These are phyloP conservation scores for Phragmites australis DNA, from an alignment of 176 grass and related monocot genomes.

Conservation along the genomic window DNA sequence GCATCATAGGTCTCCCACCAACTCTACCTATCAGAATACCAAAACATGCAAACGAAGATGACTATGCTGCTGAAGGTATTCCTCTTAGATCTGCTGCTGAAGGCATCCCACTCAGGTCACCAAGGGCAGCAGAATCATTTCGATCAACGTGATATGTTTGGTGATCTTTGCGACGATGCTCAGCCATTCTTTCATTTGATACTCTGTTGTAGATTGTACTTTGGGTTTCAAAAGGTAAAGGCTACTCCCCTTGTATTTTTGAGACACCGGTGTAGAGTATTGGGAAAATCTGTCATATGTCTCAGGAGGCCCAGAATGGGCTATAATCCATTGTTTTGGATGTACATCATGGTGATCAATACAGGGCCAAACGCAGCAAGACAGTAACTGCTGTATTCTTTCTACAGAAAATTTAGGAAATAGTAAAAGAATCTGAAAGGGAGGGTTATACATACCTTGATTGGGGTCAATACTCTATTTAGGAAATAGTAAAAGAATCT, in stretches of 20 bases:
- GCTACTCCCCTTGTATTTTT: slow-evolving; percentile 49
- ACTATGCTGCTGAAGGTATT: slow-evolving; percentile 68
- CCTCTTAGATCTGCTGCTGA: slow-evolving; percentile 74
- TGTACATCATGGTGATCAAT: slow-evolving; percentile 25
- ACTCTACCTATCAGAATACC: slow-evolving; percentile 53
- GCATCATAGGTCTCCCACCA: slow-evolving; percentile 51
- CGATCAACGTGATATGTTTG: slow-evolving; percentile 33
- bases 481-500: too few relatives aligned
- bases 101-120: slow-evolving; percentile 77
- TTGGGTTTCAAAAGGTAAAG: slow-evolving; percentile 48
- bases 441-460: too few relatives aligned
- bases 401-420: slow-evolving; percentile 15
- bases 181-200: slow-evolving; percentile 51
- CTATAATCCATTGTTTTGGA: slow-evolving; percentile 25
- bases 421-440: slow-evolving; percentile 18
- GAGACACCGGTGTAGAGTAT: slow-evolving; percentile 41
- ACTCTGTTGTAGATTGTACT: slow-evolving; percentile 57
- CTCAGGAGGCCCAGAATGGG: slow-evolving; percentile 39
- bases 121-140: slow-evolving; percentile 56
- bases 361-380: background rate
- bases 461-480: too few relatives aligned
- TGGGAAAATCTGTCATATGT: slow-evolving; percentile 50
- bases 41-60: slow-evolving; percentile 68
- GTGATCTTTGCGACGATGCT: background rate
- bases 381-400: slow-evolving; percentile 33